Conservation (phyloP, 345 rosid species). For the Ricinus communis region DNA sequence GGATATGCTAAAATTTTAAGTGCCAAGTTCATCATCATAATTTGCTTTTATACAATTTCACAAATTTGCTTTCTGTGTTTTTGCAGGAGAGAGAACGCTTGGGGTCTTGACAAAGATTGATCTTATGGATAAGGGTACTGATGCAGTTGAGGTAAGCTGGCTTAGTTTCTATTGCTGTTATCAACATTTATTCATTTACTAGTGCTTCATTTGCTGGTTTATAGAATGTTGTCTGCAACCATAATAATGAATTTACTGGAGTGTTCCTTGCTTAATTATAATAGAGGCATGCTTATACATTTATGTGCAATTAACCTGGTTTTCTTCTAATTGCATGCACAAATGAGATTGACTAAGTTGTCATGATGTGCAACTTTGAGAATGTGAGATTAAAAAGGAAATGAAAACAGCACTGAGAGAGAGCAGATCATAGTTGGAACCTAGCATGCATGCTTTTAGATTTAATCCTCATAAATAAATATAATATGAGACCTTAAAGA, state of each 20-base stretch:
- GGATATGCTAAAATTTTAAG: neutral
- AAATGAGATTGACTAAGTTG: neutral
- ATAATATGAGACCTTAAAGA: neutral
- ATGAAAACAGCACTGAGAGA: no score
- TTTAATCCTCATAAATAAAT: no score
- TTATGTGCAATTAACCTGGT: neutral
- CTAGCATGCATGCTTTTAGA: neutral
- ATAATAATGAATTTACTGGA: neutral
- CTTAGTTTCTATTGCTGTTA: slow-evolving; percentile 14
- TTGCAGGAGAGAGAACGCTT: slow-evolving; percentile 92
- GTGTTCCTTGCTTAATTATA: neutral
- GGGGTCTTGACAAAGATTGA: slow-evolving; percentile 99
- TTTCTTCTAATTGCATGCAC: neutral
- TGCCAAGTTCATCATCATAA: neutral
- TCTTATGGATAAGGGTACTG: slow-evolving; percentile 99
- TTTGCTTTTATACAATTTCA: slow-evolving; percentile 1
- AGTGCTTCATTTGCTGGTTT: neutral
- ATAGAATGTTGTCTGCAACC: neutral
- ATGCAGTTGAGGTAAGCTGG: slow-evolving; percentile 91
- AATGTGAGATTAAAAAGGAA: neutral
- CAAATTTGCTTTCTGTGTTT: slow-evolving; percentile 11
- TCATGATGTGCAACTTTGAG: neutral
- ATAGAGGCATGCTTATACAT: neutral
- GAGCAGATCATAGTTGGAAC: neutral
- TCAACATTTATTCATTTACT: neutral